Base-by-base conservation (phyloP, 441 rosid species). In the Euphorbia neoarborescens region DNA sequence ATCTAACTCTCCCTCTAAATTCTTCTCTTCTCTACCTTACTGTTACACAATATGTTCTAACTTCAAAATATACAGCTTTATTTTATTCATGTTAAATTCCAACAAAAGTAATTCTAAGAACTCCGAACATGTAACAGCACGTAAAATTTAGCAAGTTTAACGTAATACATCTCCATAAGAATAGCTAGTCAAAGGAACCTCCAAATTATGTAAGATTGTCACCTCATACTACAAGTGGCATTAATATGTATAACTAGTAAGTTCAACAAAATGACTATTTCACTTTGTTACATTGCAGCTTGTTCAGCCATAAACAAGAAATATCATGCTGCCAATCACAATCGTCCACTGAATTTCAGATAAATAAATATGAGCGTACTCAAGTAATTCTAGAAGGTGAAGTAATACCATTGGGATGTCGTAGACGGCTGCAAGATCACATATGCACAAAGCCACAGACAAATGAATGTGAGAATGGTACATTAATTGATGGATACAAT, bases 341-440 rank as follows among this genome's bases (percentile, higher is more conserved):
- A 71, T 46, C 28, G 2, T 19, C 22, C 37, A n/a, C n/a, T 10
- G 15, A 63, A 66, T 58, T 46, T 50, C 37, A 50, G 28, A 65
- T 6, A 69, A 74, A 66, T 15, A 4, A 37, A 60, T 62, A 19
- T 38, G 65, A 64, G 13, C 15, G 40, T 62, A 68, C 10, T 70
- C 59, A 59, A 66, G 66, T 24, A n/a, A 46, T 15, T 37, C 50
- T 62, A 69, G 72, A n/a, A 72, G 77, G 71, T 70, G 67, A 73
- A 81, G 74, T 69, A 69, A 76, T 95, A 95, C 99, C 98, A 74
- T 92, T 92, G 32, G 98, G 98, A 83, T 95, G 98, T 77, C 98
- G 88, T 69, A 96, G 89, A 48, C 96, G 98, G 82, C 99, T 96
- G 87, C 66, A 82, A 73, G 75, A 71, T 67, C 58, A 70, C 70